Evolutionary conservation across 2,329 filamentous ascomycete species (phyloP).

Genomic region (Xylariaceae sp.): DNA sequence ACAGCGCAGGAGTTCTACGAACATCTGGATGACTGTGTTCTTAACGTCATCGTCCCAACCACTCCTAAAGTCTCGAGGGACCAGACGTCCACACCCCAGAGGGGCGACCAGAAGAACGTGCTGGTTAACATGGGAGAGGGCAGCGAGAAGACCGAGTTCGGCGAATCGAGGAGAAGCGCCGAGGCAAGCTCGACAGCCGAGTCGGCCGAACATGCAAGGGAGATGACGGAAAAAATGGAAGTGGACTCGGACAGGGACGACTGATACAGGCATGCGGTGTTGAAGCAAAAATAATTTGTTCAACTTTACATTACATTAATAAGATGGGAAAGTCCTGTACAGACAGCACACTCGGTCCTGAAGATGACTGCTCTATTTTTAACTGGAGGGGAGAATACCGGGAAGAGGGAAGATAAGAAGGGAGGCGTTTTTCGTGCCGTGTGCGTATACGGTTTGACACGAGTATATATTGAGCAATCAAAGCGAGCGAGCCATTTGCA

Average conservation of each 20-base stretch:
- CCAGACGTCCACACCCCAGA: slow-evolving; percentile 37
- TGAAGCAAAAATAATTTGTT: background rate
- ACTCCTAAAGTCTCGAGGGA: slow-evolving; percentile 44
- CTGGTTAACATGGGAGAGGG: slow-evolving; percentile 33
- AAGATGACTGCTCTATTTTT: no score
- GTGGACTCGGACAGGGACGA: slow-evolving; percentile 40
- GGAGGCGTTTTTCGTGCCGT: background rate
- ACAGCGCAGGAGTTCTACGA: slow-evolving; percentile 97
- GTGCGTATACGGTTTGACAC: slow-evolving; percentile 10
- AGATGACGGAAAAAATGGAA: slow-evolving; percentile 39
- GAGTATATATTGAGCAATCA: background rate
- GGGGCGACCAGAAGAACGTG: slow-evolving; percentile 33
- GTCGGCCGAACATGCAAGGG: slow-evolving; percentile 31
- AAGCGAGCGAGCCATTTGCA: slow-evolving; percentile 4
- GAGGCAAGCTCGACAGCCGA: slow-evolving; percentile 27
- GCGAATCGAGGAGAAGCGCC: slow-evolving; percentile 24
- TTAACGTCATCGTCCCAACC: slow-evolving; percentile 63
- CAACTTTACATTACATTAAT: no score
- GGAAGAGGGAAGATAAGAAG: background rate
- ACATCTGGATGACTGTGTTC: slow-evolving; percentile 77
- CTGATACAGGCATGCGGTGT: background rate
- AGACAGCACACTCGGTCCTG: no score
- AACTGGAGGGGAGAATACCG: no score
- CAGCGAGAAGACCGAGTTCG: slow-evolving; percentile 32
- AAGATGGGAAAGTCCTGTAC: no score